Percentiles rank a stretch among this genome's conserved stretches.
These are phyloP conservation scores for Marsdenia floribunda DNA, from an alignment of 257 asterid species.

Conservation along the genomic window DNA sequence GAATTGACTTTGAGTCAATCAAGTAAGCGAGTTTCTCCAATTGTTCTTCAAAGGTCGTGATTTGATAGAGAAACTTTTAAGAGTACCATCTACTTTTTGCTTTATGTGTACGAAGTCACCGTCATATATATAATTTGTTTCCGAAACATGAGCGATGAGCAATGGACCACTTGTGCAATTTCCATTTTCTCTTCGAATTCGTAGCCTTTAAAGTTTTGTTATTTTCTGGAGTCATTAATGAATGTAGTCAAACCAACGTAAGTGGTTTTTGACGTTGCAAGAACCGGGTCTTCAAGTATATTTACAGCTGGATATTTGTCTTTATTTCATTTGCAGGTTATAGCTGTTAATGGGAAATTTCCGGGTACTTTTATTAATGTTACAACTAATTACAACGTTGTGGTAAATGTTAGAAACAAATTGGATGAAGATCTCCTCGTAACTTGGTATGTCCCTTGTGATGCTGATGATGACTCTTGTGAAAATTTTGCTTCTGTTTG, in stretches of 20 bases:
- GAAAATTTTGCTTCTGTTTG: not conserved
- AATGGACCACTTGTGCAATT: slow-evolving; percentile 4
- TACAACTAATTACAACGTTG: slow-evolving; percentile 83
- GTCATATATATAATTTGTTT: not conserved
- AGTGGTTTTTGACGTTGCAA: not conserved
- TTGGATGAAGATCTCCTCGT: slow-evolving; percentile 75
- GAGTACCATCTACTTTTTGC: not conserved
- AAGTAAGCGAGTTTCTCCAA: not conserved
- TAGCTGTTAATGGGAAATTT: slow-evolving; percentile 79
- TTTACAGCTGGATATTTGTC: not conserved
- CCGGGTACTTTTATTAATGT: slow-evolving; percentile 84
- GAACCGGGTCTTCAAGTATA: not conserved
- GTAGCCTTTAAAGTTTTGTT: not conserved
- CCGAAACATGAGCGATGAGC: not conserved
- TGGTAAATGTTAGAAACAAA: slow-evolving; percentile 73
- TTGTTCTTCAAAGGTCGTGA: not conserved
- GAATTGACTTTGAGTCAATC: not conserved
- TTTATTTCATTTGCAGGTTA: slow-evolving; percentile 42
- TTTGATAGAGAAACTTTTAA: not conserved
- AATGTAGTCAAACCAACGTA: not conserved
- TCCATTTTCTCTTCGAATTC: not conserved
- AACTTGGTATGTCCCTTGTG: slow-evolving; percentile 56
- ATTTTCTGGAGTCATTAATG: not conserved
- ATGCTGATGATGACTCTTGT: not conserved
- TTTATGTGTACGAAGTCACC: not conserved